Evolutionary conservation across 2,329 filamentous ascomycete species (phyloP), one percentile per base, ranked within the genome.

Genomic region (Emergomyces pasteurianus): DNA sequence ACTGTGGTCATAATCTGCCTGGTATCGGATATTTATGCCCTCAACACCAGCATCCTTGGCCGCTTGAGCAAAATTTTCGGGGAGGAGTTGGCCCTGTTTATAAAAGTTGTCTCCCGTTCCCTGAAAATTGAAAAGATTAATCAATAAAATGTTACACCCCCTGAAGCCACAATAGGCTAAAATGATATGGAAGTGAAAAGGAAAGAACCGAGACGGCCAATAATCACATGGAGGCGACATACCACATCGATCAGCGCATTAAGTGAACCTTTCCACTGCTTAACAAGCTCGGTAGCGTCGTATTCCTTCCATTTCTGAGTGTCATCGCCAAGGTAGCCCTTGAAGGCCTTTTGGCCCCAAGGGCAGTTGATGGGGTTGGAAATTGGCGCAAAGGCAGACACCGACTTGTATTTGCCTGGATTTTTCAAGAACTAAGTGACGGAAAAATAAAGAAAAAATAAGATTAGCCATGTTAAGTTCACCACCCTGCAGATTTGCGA

Each of bases 61-160:
- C 14, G 89, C 92, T 69, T 85, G 82, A 66, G 88, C 84, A 59
- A 99, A 85, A 75, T 97, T 97, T 81, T 99, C 94, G 0, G 92
- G 94, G 49, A 97, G 82, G 61, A 99, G 81, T 76, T 99, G 94
- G 54, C 85, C 84, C 74, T 95, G 86, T 79, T 96, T 92, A 79
- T 97, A 97, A 75, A 97, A 99, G 76, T 92, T 90, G 79, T 99
- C 94, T 28, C 85, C 90, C 3, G 91, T 96, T 49, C 94, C 94
- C 87, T 89, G 53, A 1, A 60, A 9, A 52, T 50, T 8, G 26
- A 62, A 31, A 55, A 38, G 31, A 4, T 21, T 21, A 3, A 34
- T 57, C 26, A 34, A 3, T 43, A 47, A 31, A 43, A 7, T n/a
- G n/a, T 14, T 3, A n/a, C 18, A 34, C 8, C 7, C n/a, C 36